Base-by-base conservation (phyloP, 2,329 filamentous ascomycete genomes). In the Trichoderma atroviride region DNA sequence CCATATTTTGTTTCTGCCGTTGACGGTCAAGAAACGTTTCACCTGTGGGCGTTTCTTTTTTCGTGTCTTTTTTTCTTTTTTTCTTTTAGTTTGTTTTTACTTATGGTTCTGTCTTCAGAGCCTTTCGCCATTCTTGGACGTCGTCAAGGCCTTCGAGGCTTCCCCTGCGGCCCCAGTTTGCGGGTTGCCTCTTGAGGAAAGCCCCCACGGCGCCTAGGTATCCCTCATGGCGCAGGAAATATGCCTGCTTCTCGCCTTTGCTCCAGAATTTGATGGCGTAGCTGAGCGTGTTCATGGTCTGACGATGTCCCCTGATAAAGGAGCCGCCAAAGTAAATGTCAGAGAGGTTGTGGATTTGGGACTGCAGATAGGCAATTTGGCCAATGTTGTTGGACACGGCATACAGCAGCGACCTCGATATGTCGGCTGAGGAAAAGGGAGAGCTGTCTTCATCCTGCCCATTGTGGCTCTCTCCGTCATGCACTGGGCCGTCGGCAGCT, bases 211-310 rank as follows among this genome's bases (percentile, higher is more conserved):
- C 89, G 11, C 96, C 96, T 0, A 99, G 87, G 78, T 98, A 99
- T 31, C 96, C 96, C 80, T 99, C 96, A 76, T 99, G 96, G 6
- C 96, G 87, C 70, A 99, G 79, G 79, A 99, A 99, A 79, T 97
- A 98, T 0, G 96, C 96, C 80, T 97, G 93, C 80, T 97, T 97
- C 76, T 90, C 86, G 53, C 94, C 95, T 77, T 96, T 93, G 74
- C 92, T 94, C 96, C 96, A 99, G 82, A 98, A 99, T 74, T 93
- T 93, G 81, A 99, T 97, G 77, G 95, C 96, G 77, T 97, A 99
- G 68, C 92, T 94, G 11, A 99, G 85, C 0, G 96, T 98, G 80
- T 98, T 97, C 88, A 99, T 99, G 14, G 96, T 99, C 82, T 98
- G 96, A 19, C 92, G 89, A 79, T 99, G 96, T 52, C 96, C 96